Evolutionary conservation across 1,284 basidiomycete genomes (phyloP), one percentile per base, ranked within the genome.

Genomic region (Flammula alnicola): DNA sequence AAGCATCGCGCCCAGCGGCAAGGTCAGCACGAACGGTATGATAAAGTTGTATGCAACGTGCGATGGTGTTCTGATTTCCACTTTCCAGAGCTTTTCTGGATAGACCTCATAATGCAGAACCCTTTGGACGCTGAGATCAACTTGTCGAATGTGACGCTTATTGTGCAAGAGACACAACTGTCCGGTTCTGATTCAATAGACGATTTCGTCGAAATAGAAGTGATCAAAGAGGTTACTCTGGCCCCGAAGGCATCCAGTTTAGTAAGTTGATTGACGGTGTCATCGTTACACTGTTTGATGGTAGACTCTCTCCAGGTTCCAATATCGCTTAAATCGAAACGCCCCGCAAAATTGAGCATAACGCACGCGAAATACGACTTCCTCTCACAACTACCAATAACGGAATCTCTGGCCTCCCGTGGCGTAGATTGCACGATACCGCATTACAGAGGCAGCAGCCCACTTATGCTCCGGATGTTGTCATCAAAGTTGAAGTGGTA

Each of bases 351-450:
- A 3, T 62, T 92, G n/a, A 68, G 68, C 20, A 68, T 91, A 26
- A 77, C 80, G 4, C 70, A 80, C 42, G 72, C 77, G 23, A 74
- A 72, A 39, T 92, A 87, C 56, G 65, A 81, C 32, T 92, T 92
- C 64, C 75, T 92, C 33, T 79, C 78, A 6, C 72, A 90, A 23
- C 73, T 91, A 23, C 80, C 84, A 10, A 69, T 74, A 11, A 73
- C 63, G 3, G 89, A 92, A 60, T 72, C 81, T 3, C 71, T 92
- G 4, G 73, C 80, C 16, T 74, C 73, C 36, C 83, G 83, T 14
- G 90, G 90, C 77, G 73, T 44, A 72, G 89, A 51, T 70, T 92
- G 23, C 83, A 92, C 39, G 80, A 83, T 44, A 91, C 89, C 3
- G 71, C 76, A n/a, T 67, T 77, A 14, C 87, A 92, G 58, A 74